Percentiles rank a stretch among this genome's conserved stretches.
These are phyloP conservation scores for Isoetes taiwanensis DNA, from an alignment of 75 land plant species.

Conservation along the genomic window DNA sequence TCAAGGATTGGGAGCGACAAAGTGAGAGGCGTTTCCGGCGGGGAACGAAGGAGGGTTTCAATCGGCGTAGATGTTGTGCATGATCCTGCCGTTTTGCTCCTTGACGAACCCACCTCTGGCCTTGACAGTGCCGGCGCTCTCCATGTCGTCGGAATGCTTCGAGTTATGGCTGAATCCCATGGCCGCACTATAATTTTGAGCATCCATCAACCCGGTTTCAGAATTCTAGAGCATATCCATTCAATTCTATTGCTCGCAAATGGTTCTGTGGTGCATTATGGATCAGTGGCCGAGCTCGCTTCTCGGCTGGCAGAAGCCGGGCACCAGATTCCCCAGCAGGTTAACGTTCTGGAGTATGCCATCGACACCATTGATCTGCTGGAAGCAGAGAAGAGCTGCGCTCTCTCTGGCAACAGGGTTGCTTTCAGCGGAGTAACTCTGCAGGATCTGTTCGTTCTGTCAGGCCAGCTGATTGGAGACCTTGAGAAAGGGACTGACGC, in stretches of 20 bases:
- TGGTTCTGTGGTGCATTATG: constrained; percentile 72
- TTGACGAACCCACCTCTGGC: constrained; percentile 92
- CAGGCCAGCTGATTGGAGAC: neutral
- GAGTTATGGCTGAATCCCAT: constrained; percentile 56
- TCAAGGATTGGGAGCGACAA: constrained; percentile 51
- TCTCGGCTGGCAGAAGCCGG: constrained; percentile 42
- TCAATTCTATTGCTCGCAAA: constrained; percentile 60
- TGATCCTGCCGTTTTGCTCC: constrained; percentile 60
- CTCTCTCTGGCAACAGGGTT: constrained; percentile 2
- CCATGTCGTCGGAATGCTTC: constrained; percentile 60
- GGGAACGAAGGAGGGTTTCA: constrained; percentile 74
- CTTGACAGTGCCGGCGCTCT: constrained; percentile 74
- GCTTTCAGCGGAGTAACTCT: neutral
- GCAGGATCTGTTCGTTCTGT: constrained; percentile 9
- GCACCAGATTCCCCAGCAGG: constrained; percentile 49
- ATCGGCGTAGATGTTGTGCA: constrained; percentile 89
- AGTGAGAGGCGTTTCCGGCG: constrained; percentile 74
- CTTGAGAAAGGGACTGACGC: neutral
- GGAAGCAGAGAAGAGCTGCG: constrained; percentile 8
- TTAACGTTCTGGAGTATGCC: constrained; percentile 74
- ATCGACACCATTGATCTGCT: constrained; percentile 50
- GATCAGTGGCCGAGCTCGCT: constrained; percentile 24
- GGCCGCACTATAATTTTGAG: constrained; percentile 61
- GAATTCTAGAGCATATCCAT: constrained; percentile 55
- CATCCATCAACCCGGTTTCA: constrained; percentile 81